Conservation (phyloP, 164 flowering plant genomes). For the Macadamia tetraphylla region DNA sequence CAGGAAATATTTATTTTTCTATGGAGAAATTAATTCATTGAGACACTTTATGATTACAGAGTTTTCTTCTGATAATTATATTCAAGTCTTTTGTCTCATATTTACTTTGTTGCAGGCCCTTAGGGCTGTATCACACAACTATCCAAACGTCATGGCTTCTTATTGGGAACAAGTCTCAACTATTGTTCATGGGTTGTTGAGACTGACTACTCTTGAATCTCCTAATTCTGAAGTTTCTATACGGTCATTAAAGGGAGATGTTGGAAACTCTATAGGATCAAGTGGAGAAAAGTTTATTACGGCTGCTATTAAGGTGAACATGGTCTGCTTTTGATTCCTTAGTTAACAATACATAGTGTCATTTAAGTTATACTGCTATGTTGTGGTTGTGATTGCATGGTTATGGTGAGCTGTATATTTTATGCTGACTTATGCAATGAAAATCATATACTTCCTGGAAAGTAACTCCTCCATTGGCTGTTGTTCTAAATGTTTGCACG, state of each 20-base stretch:
- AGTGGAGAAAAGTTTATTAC: constrained; percentile 26
- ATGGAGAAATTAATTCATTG: too few relatives aligned
- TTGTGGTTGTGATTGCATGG: too few relatives aligned
- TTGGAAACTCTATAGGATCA: constrained; percentile 31
- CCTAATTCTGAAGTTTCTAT: constrained; percentile 21
- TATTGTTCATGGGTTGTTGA: constrained; percentile 36
- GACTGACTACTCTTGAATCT: constrained; percentile 16
- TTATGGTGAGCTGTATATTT: too few relatives aligned
- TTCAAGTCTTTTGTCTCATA: neutral
- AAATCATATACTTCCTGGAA: too few relatives aligned
- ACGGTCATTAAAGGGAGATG: constrained; percentile 34
- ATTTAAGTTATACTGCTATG: too few relatives aligned
- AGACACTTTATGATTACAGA: neutral
- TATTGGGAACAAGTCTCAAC: constrained; percentile 67
- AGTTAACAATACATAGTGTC: too few relatives aligned
- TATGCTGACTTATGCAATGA: too few relatives aligned
- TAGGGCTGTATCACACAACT: constrained; percentile 75
- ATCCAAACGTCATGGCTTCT: constrained; percentile 49
- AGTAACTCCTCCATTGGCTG: too few relatives aligned
- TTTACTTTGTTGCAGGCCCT: constrained; percentile 51
- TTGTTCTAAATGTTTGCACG: too few relatives aligned
- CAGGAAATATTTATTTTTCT: too few relatives aligned
- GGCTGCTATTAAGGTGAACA: constrained; percentile 60
- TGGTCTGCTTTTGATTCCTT: neutral
- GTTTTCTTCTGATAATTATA: constrained; percentile 1